Percentiles rank a stretch among this genome's conserved stretches.
These are phyloP conservation scores for Candida dubliniensis DNA, from an alignment of 1,139 yeast genomes.

Conservation along the genomic window DNA sequence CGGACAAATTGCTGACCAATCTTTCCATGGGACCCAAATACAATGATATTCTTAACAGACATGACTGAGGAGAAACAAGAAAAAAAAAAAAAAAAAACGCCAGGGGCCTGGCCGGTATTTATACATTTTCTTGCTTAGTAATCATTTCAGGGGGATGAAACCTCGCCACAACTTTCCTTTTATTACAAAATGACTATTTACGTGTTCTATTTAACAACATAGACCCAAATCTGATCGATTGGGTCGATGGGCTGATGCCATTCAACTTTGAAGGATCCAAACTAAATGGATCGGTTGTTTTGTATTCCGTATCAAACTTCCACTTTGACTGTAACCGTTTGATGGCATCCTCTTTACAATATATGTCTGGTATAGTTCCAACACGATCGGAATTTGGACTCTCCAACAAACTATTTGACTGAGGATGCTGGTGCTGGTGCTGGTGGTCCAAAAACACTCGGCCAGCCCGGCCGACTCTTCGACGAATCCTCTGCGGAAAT, in stretches of 20 bases:
- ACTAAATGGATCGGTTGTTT: conserved; percentile 54
- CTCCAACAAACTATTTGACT: neutral
- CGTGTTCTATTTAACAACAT: conserved; percentile 54
- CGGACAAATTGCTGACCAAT: conserved; percentile 45
- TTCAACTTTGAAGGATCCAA: conserved; percentile 70
- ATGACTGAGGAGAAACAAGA: neutral
- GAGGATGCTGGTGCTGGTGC: neutral
- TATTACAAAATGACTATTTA: conserved; percentile 31
- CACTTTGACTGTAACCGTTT: conserved; percentile 68
- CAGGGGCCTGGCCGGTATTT: too few species aligned
- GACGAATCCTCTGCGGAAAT: conserved; percentile 52
- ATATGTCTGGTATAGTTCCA: conserved; percentile 37
- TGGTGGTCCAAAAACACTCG: conserved; percentile 62
- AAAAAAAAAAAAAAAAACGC: neutral
- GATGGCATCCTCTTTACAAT: conserved; percentile 52
- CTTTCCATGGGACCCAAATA: conserved; percentile 66
- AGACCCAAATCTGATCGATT: conserved; percentile 85
- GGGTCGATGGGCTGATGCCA: conserved; percentile 83
- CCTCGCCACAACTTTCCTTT: conserved; percentile 49
- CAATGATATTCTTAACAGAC: conserved; percentile 15
- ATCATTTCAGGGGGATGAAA: too few species aligned
- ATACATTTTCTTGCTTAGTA: conserved; percentile 26
- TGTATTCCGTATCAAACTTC: conserved; percentile 72
- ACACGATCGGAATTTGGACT: neutral
- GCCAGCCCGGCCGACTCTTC: conserved; percentile 74